Conservation (phyloP, 208 protist species). For the Trypanosoma platydactyli region DNA sequence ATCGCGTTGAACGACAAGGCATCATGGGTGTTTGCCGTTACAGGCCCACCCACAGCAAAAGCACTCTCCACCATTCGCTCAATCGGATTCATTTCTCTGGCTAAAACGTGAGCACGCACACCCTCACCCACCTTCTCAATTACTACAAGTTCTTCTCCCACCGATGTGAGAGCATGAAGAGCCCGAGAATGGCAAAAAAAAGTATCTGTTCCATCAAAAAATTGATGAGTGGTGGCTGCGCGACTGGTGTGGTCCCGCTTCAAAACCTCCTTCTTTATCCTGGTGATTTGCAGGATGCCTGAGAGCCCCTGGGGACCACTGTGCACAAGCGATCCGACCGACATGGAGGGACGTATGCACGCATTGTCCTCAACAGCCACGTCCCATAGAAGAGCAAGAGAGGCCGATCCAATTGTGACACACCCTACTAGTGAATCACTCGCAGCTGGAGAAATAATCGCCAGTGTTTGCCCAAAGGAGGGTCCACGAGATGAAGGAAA, state of each 20-base stretch:
- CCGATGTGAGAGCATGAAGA: slow-evolving; percentile 20
- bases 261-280: not conserved
- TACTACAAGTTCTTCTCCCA: slow-evolving; percentile 24
- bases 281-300: slow-evolving; percentile 26
- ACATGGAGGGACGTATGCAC: slow-evolving; percentile 49
- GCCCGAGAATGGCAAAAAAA: slow-evolving; percentile 28
- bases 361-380: slow-evolving; percentile 59
- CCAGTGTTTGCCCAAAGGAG: slow-evolving; percentile 19
- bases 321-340: slow-evolving; percentile 51
- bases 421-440: slow-evolving; percentile 58
- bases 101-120: slow-evolving; percentile 27
- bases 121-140: slow-evolving; percentile 16
- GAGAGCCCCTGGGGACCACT: slow-evolving; percentile 16
- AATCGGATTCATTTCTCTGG: slow-evolving; percentile 23
- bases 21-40: slow-evolving; percentile 1
- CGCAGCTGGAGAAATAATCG: slow-evolving; percentile 43
- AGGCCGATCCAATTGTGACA: slow-evolving; percentile 28
- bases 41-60: slow-evolving; percentile 23
- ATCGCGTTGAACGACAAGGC: slow-evolving; percentile 14
- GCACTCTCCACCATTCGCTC: slow-evolving; percentile 23
- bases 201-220: slow-evolving; percentile 9
- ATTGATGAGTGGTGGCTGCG: not conserved
- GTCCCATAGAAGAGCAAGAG: slow-evolving; percentile 56
- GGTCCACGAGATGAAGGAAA: not conserved
- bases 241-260: not conserved